Conservation (phyloP, 2,329 filamentous ascomycete species). For the Arthrobotrys megalospora region DNA sequence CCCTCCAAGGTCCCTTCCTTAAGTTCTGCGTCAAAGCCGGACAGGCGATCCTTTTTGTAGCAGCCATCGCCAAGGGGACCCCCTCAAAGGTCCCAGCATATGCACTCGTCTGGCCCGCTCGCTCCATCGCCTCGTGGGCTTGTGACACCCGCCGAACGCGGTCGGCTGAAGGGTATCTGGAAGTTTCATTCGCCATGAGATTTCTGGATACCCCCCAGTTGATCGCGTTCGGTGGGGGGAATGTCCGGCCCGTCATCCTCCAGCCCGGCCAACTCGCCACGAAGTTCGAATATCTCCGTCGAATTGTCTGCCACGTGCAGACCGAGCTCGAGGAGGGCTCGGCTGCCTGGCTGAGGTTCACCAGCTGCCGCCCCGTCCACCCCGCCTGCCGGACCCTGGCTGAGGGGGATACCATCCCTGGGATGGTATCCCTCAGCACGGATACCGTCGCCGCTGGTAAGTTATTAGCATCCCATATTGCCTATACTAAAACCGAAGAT, state of each 20-base stretch:
- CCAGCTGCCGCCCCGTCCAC: conserved; percentile 9
- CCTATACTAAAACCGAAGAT: not conserved
- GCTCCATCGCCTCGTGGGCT: conserved; percentile 20
- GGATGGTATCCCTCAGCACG: conserved; percentile 6
- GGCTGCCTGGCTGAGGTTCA: conserved; percentile 35
- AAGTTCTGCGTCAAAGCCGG: conserved; percentile 29
- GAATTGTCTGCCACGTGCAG: conserved; percentile 6
- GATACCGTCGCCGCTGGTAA: conserved; percentile 12
- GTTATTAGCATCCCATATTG: not conserved
- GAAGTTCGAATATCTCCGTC: conserved; percentile 1
- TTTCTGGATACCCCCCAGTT: conserved; percentile 28
- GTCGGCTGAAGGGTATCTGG: not conserved
- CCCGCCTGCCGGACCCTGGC: conserved; percentile 12
- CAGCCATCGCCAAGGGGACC: not conserved
- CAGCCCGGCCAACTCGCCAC: not conserved
- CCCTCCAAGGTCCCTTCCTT: conserved; percentile 6
- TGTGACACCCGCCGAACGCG: conserved; percentile 1
- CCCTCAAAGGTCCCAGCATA: conserved; percentile 6
- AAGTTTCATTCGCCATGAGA: conserved; percentile 20
- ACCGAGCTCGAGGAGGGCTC: conserved; percentile 6
- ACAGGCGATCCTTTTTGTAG: conserved; percentile 21
- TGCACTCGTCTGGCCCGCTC: conserved; percentile 22
- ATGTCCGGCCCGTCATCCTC: not conserved
- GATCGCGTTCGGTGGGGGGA: conserved; percentile 19
- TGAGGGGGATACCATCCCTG: conserved; percentile 9